phyloP scores from a whole-genome alignment of 1,284 basidiomycete genomes.

The Sporisorium reilianum region DNA sequence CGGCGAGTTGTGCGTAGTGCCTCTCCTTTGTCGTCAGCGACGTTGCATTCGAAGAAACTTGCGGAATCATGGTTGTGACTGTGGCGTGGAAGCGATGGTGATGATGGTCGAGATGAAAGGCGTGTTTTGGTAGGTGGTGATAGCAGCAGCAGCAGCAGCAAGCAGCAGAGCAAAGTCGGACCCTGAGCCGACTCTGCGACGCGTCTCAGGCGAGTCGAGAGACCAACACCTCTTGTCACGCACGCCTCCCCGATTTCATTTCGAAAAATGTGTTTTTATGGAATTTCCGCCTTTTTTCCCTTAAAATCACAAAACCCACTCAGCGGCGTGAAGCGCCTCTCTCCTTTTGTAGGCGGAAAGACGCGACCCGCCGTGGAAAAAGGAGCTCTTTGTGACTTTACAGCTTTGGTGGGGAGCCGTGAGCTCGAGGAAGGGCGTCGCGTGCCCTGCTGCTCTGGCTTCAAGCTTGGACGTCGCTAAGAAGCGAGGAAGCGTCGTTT shows the following conservation, averaged over 20 bases:
- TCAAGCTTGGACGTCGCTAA: background rate
- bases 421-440: background rate
- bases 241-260: conserved; percentile 2
- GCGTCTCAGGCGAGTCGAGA: conserved; percentile 24
- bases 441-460: background rate
- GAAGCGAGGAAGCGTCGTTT: too few species aligned
- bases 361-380: background rate
- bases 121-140: conserved; percentile 13
- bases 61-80: conserved; percentile 24
- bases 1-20: conserved; percentile 49
- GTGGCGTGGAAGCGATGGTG: conserved; percentile 4
- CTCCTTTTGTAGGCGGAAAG: background rate
- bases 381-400: conserved; percentile 4
- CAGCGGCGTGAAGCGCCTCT: background rate
- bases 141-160: background rate
- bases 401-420: background rate
- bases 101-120: conserved; percentile 6
- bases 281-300: background rate
- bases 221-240: conserved; percentile 35
- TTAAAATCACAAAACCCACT: conserved; percentile 6
- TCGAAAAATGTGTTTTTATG: background rate
- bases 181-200: conserved; percentile 19
- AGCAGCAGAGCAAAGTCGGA: conserved; percentile 2
- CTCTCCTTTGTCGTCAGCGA: conserved; percentile 41
- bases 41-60: conserved; percentile 20